These are phyloP conservation scores for Hypoxylon subgilvum DNA, from an alignment of 495 filamentous ascomycete species.

Conservation along the genomic window DNA sequence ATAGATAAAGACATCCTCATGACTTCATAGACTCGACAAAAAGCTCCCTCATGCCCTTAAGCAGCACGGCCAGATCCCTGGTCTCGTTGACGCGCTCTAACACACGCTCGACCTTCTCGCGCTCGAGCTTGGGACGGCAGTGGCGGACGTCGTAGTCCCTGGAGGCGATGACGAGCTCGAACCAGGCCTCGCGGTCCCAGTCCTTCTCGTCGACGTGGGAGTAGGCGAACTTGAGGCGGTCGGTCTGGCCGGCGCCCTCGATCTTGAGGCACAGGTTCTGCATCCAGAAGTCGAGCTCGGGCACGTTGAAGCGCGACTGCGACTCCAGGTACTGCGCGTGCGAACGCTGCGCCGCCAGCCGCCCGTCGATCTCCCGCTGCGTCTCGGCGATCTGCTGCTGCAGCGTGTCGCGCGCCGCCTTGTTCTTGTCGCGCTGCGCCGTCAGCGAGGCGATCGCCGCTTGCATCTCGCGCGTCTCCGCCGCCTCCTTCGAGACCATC, in stretches of 20 bases:
- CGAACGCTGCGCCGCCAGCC: constrained; percentile 57
- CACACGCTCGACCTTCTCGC: constrained; percentile 71
- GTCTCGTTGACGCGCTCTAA: constrained; percentile 82
- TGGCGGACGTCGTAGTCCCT: constrained; percentile 83
- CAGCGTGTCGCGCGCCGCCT: constrained; percentile 73
- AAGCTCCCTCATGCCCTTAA: constrained; percentile 91
- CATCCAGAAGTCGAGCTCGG: constrained; percentile 95
- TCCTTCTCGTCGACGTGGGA: constrained; percentile 85
- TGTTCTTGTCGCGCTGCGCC: constrained; percentile 74
- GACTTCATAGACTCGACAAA: constrained; percentile 69
- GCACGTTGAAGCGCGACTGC: constrained; percentile 83
- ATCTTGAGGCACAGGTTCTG: constrained; percentile 85
- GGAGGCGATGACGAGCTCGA: constrained; percentile 81
- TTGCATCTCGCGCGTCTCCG: constrained; percentile 89
- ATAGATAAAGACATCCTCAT: constrained; percentile 24
- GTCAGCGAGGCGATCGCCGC: constrained; percentile 75
- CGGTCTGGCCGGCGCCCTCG: constrained; percentile 83
- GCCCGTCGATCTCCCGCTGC: constrained; percentile 68
- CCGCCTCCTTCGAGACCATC: constrained; percentile 81
- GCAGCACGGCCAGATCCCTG: constrained; percentile 76
- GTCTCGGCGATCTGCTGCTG: constrained; percentile 78
- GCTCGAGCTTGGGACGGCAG: constrained; percentile 79
- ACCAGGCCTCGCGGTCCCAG: constrained; percentile 90
- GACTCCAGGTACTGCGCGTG: constrained; percentile 69
- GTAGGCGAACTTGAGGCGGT: constrained; percentile 89